Evolutionary conservation across 257 asterid species (phyloP).

Genomic region (Thymus quinquecostatus): DNA sequence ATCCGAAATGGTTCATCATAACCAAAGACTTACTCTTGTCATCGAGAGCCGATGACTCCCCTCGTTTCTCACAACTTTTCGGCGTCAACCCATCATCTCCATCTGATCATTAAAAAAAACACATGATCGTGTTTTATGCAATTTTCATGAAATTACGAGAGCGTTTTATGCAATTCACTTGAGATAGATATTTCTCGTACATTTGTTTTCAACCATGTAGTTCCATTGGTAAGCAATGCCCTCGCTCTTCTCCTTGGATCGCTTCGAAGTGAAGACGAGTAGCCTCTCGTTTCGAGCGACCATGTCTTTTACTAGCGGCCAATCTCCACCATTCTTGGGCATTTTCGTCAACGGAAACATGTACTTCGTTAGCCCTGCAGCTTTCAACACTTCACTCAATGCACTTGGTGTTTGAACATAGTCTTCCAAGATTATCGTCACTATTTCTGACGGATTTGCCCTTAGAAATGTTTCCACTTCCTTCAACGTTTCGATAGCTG

Average conservation of each 20-base stretch:
- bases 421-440: conserved; percentile 75
- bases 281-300: conserved; percentile 66
- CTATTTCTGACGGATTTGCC: conserved; percentile 69
- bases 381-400: conserved; percentile 55
- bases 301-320: conserved; percentile 79
- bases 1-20: conserved; percentile 58
- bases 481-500: conserved; percentile 58
- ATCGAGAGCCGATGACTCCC: conserved; percentile 58
- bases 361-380: conserved; percentile 68
- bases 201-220: conserved; percentile 71
- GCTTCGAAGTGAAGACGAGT: conserved; percentile 59
- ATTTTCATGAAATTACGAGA: no score
- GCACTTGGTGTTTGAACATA: conserved; percentile 68
- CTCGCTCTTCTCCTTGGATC: conserved; percentile 65
- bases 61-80: conserved; percentile 52
- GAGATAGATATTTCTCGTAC: conserved; percentile 3
- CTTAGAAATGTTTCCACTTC: conserved; percentile 60
- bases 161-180: no score
- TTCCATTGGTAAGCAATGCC: conserved; percentile 91
- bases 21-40: conserved; percentile 66
- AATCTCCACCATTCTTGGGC: conserved; percentile 67
- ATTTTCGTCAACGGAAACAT: conserved; percentile 68
- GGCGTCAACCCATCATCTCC: conserved; percentile 65
- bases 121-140: no score
- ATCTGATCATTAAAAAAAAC: conserved; percentile 36